Conservation (phyloP, 768 basidiomycete species). For the Lactifluus subvellereus region DNA sequence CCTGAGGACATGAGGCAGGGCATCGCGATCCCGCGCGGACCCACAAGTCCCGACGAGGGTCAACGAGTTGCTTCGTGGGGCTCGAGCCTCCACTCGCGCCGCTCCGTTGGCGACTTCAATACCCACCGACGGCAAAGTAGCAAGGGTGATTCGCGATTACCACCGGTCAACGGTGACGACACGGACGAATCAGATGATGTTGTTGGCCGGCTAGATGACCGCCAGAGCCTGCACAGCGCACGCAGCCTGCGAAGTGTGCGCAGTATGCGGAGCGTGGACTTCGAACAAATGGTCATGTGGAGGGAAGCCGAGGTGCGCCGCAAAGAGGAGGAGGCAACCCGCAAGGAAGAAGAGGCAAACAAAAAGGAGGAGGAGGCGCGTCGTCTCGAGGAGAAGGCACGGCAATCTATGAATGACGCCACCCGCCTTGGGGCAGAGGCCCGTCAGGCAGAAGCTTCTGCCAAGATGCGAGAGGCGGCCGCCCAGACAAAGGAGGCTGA, state of each 20-base stretch:
- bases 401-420: slow-evolving; percentile 22
- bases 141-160: slow-evolving; percentile 16
- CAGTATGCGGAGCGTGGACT: slow-evolving; percentile 23
- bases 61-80: slow-evolving; percentile 17
- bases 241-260: slow-evolving; percentile 19
- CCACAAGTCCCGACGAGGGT: slow-evolving; percentile 13
- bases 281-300: slow-evolving; percentile 14
- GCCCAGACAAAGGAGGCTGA: slow-evolving; percentile 23
- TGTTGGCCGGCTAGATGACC: slow-evolving; percentile 19
- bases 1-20: slow-evolving; percentile 23
- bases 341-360: slow-evolving; percentile 28
- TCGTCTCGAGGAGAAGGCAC: slow-evolving; percentile 26
- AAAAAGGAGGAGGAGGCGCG: slow-evolving; percentile 27
- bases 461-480: slow-evolving; percentile 23
- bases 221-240: slow-evolving; percentile 14
- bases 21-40: slow-evolving; percentile 22
- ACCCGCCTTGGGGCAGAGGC: slow-evolving; percentile 24
- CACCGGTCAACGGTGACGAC: slow-evolving; percentile 5
- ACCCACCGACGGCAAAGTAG: slow-evolving; percentile 16
- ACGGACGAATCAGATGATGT: slow-evolving; percentile 20
- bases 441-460: slow-evolving; percentile 26
- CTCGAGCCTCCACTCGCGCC: slow-evolving; percentile 21
- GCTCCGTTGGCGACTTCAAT: slow-evolving; percentile 17
- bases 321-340: slow-evolving; percentile 29
- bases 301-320: slow-evolving; percentile 23